Percentiles rank a stretch among this genome's conserved stretches.
Conservation (phyloP, 371 early-diverging fungal species). For the Apophysomyces sp. region DNA sequence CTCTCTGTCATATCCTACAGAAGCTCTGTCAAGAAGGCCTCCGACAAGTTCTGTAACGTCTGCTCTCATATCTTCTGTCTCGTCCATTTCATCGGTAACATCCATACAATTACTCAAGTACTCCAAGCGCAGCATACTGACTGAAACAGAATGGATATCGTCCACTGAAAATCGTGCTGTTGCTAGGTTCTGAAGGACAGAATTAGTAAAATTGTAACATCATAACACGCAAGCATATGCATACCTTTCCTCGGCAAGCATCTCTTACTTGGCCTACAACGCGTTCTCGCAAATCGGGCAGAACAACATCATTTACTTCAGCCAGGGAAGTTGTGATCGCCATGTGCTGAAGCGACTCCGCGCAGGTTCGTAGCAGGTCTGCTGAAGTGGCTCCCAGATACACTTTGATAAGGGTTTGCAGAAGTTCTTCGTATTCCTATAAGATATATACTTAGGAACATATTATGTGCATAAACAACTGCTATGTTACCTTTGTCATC, state of each 20-base stretch:
- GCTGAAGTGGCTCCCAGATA: constrained; percentile 53
- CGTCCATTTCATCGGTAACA: constrained; percentile 36
- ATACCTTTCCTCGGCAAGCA: constrained; percentile 36
- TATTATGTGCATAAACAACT: background rate
- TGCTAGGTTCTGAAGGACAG: constrained; percentile 40
- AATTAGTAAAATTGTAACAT: constrained; percentile 19
- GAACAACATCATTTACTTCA: constrained; percentile 29
- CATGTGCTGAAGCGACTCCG: constrained; percentile 45
- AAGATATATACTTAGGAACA: background rate
- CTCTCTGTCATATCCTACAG: constrained; percentile 32
- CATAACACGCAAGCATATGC: background rate
- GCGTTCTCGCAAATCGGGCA: constrained; percentile 37
- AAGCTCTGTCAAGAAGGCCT: constrained; percentile 33
- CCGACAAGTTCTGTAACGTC: constrained; percentile 27
- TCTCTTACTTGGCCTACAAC: constrained; percentile 46
- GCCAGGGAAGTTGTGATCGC: constrained; percentile 32
- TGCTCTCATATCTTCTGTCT: constrained; percentile 32
- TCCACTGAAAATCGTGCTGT: constrained; percentile 35
- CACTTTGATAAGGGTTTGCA: constrained; percentile 58
- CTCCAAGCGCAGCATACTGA: constrained; percentile 40
- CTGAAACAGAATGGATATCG: constrained; percentile 41
- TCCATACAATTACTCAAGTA: constrained; percentile 34
- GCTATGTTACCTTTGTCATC: constrained; percentile 50
- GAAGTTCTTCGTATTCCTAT: constrained; percentile 57
- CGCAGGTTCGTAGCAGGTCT: constrained; percentile 30